Conservation (phyloP, 2,329 filamentous ascomycete genomes). For the Cercospora sesami region DNA sequence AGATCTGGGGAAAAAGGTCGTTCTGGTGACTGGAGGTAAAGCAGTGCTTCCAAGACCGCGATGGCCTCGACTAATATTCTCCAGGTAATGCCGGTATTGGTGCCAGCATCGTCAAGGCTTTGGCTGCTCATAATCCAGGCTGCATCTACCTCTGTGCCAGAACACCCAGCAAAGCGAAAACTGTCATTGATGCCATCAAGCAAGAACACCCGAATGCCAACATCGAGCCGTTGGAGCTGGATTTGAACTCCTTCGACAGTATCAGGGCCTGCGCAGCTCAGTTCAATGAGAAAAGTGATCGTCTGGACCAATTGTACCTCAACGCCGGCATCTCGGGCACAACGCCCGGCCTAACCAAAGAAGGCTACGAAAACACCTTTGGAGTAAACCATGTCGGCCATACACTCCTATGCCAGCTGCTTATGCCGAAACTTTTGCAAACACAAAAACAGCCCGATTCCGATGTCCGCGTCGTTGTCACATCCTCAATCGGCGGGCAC, state of each 20-base stretch:
- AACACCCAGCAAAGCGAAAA: conserved; percentile 44
- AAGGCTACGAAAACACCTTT: conserved; percentile 42
- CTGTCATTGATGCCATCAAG: conserved; percentile 46
- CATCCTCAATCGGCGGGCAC: conserved; percentile 20
- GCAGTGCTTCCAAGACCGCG: background rate
- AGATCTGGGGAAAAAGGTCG: conserved; percentile 44
- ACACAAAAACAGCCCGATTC: conserved; percentile 43
- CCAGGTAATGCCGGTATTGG: conserved; percentile 50
- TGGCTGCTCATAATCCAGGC: conserved; percentile 47
- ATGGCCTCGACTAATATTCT: background rate
- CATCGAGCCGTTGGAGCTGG: conserved; percentile 50
- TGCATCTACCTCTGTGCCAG: conserved; percentile 52
- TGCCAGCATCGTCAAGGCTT: conserved; percentile 47
- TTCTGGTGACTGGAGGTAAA: conserved; percentile 46
- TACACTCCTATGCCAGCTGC: conserved; percentile 31
- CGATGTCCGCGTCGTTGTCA: conserved; percentile 49
- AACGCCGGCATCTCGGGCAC: conserved; percentile 45
- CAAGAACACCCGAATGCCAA: conserved; percentile 37
- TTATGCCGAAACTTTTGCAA: conserved; percentile 40
- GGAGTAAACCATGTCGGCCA: conserved; percentile 39
- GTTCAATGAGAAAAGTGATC: conserved; percentile 32
- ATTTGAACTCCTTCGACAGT: conserved; percentile 54
- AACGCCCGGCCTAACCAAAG: conserved; percentile 37
- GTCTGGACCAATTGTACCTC: conserved; percentile 46
- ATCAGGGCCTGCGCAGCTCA: conserved; percentile 47